These are phyloP conservation scores for Monosporozyma aquatica DNA, from an alignment of 805 yeast species.

Conservation along the genomic window DNA sequence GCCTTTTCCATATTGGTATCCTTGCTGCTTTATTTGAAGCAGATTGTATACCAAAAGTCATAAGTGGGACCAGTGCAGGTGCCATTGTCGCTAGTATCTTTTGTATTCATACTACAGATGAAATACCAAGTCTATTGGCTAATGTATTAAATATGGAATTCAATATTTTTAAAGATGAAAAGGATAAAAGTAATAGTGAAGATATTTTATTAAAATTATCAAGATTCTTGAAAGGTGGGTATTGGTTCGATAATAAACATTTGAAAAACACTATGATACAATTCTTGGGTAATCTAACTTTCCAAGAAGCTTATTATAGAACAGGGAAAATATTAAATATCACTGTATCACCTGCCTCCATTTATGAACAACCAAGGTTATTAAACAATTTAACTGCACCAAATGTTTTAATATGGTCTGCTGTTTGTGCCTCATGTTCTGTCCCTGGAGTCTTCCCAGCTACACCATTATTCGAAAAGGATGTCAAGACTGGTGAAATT, in stretches of 20 bases:
- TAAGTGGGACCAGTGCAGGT: slow-evolving; percentile 94
- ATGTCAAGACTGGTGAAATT: slow-evolving; percentile 58
- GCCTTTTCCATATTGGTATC: slow-evolving; percentile 88
- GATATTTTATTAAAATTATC: slow-evolving; percentile 44
- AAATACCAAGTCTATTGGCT: slow-evolving; percentile 47
- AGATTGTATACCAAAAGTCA: slow-evolving; percentile 71
- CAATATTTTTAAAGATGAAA: slow-evolving; percentile 50
- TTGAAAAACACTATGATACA: slow-evolving; percentile 64
- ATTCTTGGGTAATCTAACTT: slow-evolving; percentile 82
- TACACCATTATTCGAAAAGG: slow-evolving; percentile 75
- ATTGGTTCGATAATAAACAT: slow-evolving; percentile 74
- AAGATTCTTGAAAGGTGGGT: slow-evolving; percentile 69
- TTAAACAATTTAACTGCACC: slow-evolving; percentile 76
- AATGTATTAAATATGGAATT: slow-evolving; percentile 38
- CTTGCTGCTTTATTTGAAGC: slow-evolving; percentile 66
- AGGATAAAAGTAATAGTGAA: slow-evolving; percentile 41
- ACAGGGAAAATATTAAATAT: slow-evolving; percentile 90
- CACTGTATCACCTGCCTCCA: slow-evolving; percentile 85
- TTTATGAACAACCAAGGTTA: slow-evolving; percentile 83
- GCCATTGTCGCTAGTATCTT: slow-evolving; percentile 86
- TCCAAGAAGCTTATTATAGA: slow-evolving; percentile 87
- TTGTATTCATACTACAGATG: slow-evolving; percentile 71
- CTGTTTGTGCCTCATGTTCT: slow-evolving; percentile 89
- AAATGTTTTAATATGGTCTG: slow-evolving; percentile 75
- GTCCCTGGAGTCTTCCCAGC: slow-evolving; percentile 88